Percentiles rank a stretch among this genome's conserved stretches.
phyloP scores from a whole-genome alignment of 1,139 yeast species.

The Zygoascus sp. region DNA sequence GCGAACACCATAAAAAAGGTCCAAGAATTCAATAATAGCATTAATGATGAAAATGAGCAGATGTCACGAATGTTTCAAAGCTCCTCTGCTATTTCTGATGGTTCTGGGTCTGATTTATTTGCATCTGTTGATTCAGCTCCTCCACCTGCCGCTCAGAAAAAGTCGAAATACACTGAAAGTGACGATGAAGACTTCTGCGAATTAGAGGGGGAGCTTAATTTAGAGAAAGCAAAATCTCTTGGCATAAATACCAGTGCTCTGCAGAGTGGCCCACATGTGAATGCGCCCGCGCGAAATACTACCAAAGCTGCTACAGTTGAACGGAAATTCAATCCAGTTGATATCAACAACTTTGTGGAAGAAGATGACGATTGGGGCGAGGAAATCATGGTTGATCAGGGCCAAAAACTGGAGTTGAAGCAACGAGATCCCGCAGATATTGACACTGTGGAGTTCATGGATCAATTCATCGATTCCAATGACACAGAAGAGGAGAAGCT shows the following conservation, averaged over 20 bases:
- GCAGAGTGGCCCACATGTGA: not conserved
- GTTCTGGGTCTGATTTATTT: not conserved
- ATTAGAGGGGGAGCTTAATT: constrained; percentile 28
- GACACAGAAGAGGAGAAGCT: not conserved
- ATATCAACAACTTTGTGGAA: constrained; percentile 2
- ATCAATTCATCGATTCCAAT: not conserved
- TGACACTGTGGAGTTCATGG: not conserved
- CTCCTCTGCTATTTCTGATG: not conserved
- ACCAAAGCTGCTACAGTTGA: not conserved
- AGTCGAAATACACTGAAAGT: constrained; percentile 7
- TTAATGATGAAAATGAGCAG: not conserved
- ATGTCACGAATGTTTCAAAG: not conserved
- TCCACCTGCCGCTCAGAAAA: not conserved
- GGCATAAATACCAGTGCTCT: not conserved
- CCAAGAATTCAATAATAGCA: constrained; percentile 27
- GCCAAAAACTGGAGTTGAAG: not conserved
- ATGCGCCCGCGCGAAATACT: not conserved
- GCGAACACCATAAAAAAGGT: constrained; percentile 35
- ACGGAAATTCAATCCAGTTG: constrained; percentile 2
- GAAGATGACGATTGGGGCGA: constrained; percentile 21
- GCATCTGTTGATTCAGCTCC: not conserved
- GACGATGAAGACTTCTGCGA: constrained; percentile 29
- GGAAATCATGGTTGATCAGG: constrained; percentile 9
- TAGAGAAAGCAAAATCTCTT: constrained; percentile 16
- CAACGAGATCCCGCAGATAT: not conserved